A percentile compares a stretch with the other conserved stretches of the same genome.
Evolutionary conservation across 345 rosid species (phyloP).

Genomic region (Mallotus nudiflorus): DNA sequence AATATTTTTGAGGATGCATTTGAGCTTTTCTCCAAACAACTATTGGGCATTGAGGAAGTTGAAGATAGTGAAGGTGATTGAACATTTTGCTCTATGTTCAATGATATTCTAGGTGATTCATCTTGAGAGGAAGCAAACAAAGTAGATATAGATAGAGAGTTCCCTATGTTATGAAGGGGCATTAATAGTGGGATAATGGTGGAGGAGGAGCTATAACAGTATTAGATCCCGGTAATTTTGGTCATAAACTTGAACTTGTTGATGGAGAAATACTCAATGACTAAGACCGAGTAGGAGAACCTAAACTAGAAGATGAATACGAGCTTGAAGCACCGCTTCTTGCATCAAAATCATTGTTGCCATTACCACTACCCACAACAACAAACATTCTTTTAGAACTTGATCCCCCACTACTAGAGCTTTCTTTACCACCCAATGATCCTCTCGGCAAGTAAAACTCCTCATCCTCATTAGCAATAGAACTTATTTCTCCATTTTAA

Average conservation of each 20-base stretch:
- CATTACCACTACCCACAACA: constrained; percentile 25
- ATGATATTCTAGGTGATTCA: constrained; percentile 24
- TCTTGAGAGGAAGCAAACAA: constrained; percentile 10
- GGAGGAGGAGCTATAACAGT: constrained; percentile 12
- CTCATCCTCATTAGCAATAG: too few species aligned
- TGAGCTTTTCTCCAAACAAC: neutral
- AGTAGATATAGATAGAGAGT: neutral
- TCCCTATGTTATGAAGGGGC: neutral
- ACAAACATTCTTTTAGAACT: constrained; percentile 57
- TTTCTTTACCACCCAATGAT: constrained; percentile 56
- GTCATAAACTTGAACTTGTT: constrained; percentile 49
- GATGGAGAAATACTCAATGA: constrained; percentile 83
- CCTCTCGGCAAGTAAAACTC: too few species aligned
- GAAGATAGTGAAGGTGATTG: too few species aligned
- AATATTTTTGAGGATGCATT: neutral
- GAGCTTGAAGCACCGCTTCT: constrained; percentile 55
- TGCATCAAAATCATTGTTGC: constrained; percentile 36
- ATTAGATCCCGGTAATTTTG: constrained; percentile 44
- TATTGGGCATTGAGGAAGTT: constrained; percentile 6
- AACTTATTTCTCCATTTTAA: constrained; percentile 39
- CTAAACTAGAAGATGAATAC: constrained; percentile 66
- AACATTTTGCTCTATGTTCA: constrained; percentile 11
- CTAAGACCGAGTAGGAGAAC: constrained; percentile 67
- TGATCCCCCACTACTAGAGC: constrained; percentile 57
- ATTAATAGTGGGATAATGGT: constrained; percentile 5